Conservation (phyloP, 805 yeast genomes). For the Danielia oregonensis region DNA sequence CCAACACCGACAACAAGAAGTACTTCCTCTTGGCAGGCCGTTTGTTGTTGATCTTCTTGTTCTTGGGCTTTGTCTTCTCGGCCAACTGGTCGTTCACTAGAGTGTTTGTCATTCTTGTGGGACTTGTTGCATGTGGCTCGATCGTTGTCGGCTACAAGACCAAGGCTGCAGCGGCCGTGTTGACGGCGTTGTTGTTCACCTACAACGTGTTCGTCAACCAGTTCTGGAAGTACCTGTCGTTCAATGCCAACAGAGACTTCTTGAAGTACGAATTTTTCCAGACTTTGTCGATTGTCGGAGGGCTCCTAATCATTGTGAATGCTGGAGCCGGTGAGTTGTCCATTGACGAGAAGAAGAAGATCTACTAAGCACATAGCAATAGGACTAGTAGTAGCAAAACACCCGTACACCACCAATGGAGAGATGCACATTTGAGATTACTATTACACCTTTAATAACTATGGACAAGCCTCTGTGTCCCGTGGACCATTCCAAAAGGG, state of each 20-base stretch:
- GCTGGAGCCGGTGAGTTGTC: slow-evolving; percentile 96
- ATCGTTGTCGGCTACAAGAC: slow-evolving; percentile 93
- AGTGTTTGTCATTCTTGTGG: slow-evolving; percentile 61
- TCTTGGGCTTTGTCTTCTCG: slow-evolving; percentile 77
- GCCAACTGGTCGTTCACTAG: slow-evolving; percentile 69
- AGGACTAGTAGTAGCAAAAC: not conserved
- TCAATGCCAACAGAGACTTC: slow-evolving; percentile 80
- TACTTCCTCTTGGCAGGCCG: slow-evolving; percentile 86
- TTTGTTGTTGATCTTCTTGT: slow-evolving; percentile 76
- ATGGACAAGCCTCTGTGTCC: slow-evolving; percentile 14
- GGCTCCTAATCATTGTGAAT: slow-evolving; percentile 81
- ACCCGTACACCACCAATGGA: not conserved
- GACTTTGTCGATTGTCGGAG: slow-evolving; percentile 92
- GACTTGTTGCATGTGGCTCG: slow-evolving; percentile 65
- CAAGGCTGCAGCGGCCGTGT: slow-evolving; percentile 72
- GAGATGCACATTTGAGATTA: too few species aligned
- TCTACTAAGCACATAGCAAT: slow-evolving; percentile 43
- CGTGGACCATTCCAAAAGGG: slow-evolving; percentile 16
- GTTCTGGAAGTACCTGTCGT: slow-evolving; percentile 76
- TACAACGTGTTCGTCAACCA: slow-evolving; percentile 81
- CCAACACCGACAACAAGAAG: slow-evolving; percentile 70
- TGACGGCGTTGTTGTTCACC: slow-evolving; percentile 64
- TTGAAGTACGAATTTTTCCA: slow-evolving; percentile 92
- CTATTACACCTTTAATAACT: too few species aligned
- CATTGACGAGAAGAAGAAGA: slow-evolving; percentile 92